Evolutionary conservation across 2,329 filamentous ascomycete genomes (phyloP).

Genomic region (Drechslerella dactyloides): DNA sequence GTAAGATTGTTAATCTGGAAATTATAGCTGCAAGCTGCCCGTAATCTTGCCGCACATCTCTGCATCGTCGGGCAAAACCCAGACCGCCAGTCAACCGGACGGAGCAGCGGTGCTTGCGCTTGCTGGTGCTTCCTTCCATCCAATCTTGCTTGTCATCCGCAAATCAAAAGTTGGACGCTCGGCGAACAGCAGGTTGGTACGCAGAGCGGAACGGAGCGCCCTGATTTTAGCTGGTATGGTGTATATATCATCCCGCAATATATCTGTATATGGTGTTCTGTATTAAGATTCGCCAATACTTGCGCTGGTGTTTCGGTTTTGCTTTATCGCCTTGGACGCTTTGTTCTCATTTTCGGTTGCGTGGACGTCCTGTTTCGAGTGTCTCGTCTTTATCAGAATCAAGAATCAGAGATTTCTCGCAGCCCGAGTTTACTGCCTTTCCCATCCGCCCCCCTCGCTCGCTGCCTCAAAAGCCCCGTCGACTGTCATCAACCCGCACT

Average conservation of each 20-base stretch:
- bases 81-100: neutral
- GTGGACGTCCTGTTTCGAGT: neutral
- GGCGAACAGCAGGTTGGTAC: neutral
- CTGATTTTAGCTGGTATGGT: too few species aligned
- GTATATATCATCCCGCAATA: neutral
- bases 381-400: conserved; percentile 1
- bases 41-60: conserved; percentile 42
- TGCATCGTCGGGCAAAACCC: neutral
- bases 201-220: neutral
- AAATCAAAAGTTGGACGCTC: conserved; percentile 2
- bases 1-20: conserved; percentile 34
- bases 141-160: conserved; percentile 1
- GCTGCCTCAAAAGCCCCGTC: conserved; percentile 3
- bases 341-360: neutral
- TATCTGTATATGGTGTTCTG: neutral
- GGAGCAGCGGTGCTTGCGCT: neutral
- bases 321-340: conserved; percentile 1
- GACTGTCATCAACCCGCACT: conserved; percentile 17
- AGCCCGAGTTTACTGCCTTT: conserved; percentile 6
- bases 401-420: conserved; percentile 9
- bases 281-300: neutral
- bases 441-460: conserved; percentile 1
- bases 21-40: conserved; percentile 49
- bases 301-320: neutral
- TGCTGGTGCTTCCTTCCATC: neutral